Evolutionary conservation across 345 rosid genomes (phyloP), one percentile per base, ranked within the genome.

Genomic region (Citrus medica): DNA sequence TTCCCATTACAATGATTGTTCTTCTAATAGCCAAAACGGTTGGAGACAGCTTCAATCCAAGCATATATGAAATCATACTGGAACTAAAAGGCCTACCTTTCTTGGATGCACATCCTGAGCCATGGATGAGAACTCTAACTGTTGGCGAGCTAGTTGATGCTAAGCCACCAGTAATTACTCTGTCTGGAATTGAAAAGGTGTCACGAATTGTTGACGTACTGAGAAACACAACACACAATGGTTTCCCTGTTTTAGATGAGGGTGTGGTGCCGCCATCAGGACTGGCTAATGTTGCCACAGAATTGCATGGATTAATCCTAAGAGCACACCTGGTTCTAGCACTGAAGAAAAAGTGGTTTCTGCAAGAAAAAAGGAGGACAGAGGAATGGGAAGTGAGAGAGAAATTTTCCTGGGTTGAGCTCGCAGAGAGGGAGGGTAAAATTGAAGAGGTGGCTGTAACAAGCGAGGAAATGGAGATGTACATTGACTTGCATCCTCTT

Each of bases 81-180:
- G 85, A 91, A 38, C 88, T 95, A 14, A 95, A 95, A 82, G 99
- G 97, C 27, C 74, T 95, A 24, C 99, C 99, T 51, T 95, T 92
- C 88, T 77, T 95, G 81, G 98, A 93, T n/a, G 98, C 98, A 62
- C 87, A 92, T 82, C 93, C 98, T 8, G 98, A 95, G 87, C 92
- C 97, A 4, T 95, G 95, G 95, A 95, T 95, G 99, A 92, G 99
- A 78, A 92, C 90, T 81, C 78, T 95, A 74, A 88, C 91, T 0
- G 99, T 92, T 66, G 92, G 92, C 3, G 97, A 93, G 86, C 94
- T 95, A 70, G 92, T 85, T 37, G 90, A 90, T 77, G 97, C 88
- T 68, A 95, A 95, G 83, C 84, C 95, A 7, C 89, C 92, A 7
- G 85, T 90, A 32, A 87, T 95, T 67, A 87, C 88, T 73, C 90